Percentiles rank a stretch among this genome's conserved stretches.
Evolutionary conservation across 805 yeast species (phyloP).

Genomic region (Candida jianshihensis): DNA sequence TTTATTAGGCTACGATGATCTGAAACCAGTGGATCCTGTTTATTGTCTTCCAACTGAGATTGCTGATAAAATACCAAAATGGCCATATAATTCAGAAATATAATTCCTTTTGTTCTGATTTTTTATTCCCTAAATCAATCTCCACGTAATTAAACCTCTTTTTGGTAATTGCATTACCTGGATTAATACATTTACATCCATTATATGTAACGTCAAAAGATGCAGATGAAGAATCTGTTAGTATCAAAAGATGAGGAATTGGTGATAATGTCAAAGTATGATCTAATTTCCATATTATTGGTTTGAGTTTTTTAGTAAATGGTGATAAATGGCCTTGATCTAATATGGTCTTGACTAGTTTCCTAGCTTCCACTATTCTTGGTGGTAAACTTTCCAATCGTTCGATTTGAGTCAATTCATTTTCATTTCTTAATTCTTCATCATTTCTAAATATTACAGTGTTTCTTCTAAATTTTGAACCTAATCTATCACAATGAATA

Average conservation of each 20-base stretch:
- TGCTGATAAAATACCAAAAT: conserved; percentile 27
- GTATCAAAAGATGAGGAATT: conserved; percentile 56
- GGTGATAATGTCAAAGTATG: conserved; percentile 68
- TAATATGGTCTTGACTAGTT: conserved; percentile 68
- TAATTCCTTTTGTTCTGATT: conserved; percentile 40
- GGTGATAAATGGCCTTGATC: conserved; percentile 91
- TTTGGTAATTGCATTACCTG: conserved; percentile 48
- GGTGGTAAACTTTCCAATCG: conserved; percentile 33
- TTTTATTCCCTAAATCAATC: conserved; percentile 55
- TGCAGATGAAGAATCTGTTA: conserved; percentile 70
- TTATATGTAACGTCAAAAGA: conserved; percentile 70
- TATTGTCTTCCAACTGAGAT: conserved; percentile 68
- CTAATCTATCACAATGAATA: conserved; percentile 64
- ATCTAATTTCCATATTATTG: conserved; percentile 66
- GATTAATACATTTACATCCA: conserved; percentile 74
- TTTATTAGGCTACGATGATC: conserved; percentile 53
- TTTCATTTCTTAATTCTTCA: conserved; percentile 13
- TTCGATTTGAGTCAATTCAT: conserved; percentile 21
- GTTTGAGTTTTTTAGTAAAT: conserved; percentile 51
- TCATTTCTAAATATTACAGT: conserved; percentile 47
- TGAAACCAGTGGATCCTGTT: conserved; percentile 71
- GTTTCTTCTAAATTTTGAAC: conserved; percentile 63
- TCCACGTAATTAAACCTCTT: conserved; percentile 63
- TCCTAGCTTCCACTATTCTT: conserved; percentile 53
- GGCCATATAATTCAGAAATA: conserved; percentile 23